Evolutionary conservation across 1,284 basidiomycete genomes (phyloP).

Genomic region (Moesziomyces parantarcticus): DNA sequence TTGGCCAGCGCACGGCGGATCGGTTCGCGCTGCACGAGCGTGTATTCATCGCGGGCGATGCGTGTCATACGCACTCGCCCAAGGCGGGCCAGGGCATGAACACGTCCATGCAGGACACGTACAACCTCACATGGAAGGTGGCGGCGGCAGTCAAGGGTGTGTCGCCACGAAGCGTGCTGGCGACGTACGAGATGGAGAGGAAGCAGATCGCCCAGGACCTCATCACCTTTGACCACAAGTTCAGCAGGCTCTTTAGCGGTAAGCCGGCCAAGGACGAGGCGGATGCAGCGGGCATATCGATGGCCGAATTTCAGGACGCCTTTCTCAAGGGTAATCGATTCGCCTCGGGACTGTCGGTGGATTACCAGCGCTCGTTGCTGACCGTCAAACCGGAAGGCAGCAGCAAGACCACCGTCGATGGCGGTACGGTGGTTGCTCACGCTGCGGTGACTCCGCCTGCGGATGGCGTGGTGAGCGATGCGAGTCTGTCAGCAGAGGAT

Average conservation of each 20-base stretch:
- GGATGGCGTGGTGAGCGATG: slow-evolving; percentile 15
- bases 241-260: slow-evolving; percentile 79
- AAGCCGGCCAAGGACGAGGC: slow-evolving; percentile 75
- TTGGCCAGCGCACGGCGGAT: slow-evolving; percentile 37
- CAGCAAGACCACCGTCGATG: slow-evolving; percentile 21
- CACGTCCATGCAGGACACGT: slow-evolving; percentile 80
- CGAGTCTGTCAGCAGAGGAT: slow-evolving; percentile 7
- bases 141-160: slow-evolving; percentile 78
- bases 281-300: slow-evolving; percentile 75
- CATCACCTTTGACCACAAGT: slow-evolving; percentile 82
- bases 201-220: slow-evolving; percentile 73
- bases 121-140: slow-evolving; percentile 72
- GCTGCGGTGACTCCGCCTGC: slow-evolving; percentile 12
- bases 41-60: slow-evolving; percentile 40
- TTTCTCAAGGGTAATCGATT: slow-evolving; percentile 33
- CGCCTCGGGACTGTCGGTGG: slow-evolving; percentile 27
- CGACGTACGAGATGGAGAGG: slow-evolving; percentile 76
- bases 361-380: slow-evolving; percentile 33
- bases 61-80: slow-evolving; percentile 81
- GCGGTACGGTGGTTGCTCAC: slow-evolving; percentile 13
- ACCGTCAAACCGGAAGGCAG: slow-evolving; percentile 23
- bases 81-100: slow-evolving; percentile 80
- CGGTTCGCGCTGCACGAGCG: slow-evolving; percentile 31
- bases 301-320: slow-evolving; percentile 74
- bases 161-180: slow-evolving; percentile 76